Evolutionary conservation across 108 stramenopile genomes (phyloP), one percentile per base, ranked within the genome.

Genomic region (Aureococcus anophagefferens): DNA sequence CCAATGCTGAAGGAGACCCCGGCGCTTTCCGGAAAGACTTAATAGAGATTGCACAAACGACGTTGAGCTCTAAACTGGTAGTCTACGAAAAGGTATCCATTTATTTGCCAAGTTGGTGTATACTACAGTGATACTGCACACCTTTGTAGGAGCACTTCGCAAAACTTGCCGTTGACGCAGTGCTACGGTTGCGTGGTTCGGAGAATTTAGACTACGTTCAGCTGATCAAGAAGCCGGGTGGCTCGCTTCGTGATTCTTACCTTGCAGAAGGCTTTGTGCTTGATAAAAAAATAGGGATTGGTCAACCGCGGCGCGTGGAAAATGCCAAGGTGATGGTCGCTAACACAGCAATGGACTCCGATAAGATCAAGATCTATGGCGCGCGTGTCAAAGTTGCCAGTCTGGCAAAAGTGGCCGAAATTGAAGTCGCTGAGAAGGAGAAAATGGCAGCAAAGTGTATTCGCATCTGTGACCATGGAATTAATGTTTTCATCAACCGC

Each of bases 361-460:
- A 99, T 77, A 99, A 99, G 82, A 98, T 99, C 84, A 99, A 99
- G 79, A 99, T 99, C 66, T 99, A 98, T 76, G 98, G 98, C 29
- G 91, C 91, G 63, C 88, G 94, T 31, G 98, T 99, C 31, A 85
- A 92, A 65, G 96, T 99, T 9, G 95, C 97, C 77, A 83, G 84
- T 34, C 82, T 99, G 85, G 87, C 84, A 71, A 95, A 96, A 80
- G 97, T 99, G 67, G 96, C 99, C 21, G 97, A 94, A 71, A 99
- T 99, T 81, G 99, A 99, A 83, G 87, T 92, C 73, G 99, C 97
- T 3, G 99, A 99, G 74, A 96, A 95, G 77, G 83, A 90, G 32
- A 96, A 98, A 83, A 98, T 99, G 99, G 83, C 91, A 63, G 84
- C 83, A 69, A 99, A 99, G 85, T 94, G 94, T 71, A 82, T 95